Base-by-base conservation (phyloP, 163 green algal genomes). In the Prototheca cutis region DNA sequence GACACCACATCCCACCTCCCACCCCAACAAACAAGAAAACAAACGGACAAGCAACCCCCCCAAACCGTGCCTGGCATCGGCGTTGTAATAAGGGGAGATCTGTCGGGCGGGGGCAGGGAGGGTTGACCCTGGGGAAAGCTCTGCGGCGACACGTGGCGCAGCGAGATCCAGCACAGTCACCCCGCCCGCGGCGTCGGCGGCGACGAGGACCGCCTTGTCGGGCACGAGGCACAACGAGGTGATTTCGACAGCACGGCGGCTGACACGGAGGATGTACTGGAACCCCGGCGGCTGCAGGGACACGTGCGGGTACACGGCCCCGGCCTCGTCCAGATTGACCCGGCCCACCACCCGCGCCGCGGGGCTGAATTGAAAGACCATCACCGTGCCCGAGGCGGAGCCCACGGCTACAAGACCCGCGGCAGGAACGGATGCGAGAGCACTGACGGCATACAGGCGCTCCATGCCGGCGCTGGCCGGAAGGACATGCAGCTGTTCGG, bases 301-400 rank as follows among this genome's bases (percentile, higher is more conserved):
- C 28, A 66, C 36, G 4, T 40, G 52, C 29, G 59, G 59, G 33
- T 71, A 75, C 4, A 62, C 62, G 17, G 67, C 33, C 23, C 24
- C 32, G 24, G 57, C 56, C 23, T 70, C 67, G 27, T 74, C 68
- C 1, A 75, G 28, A 31, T 63, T 63, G 36, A 64, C 59, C 48
- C 53, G 64, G 25, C 59, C 24, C 29, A 75, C 59, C 4, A 13
- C 33, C 31, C 69, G 63, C 3, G 53, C 23, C 2, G 18, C 19
- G 55, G 61, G 40, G n/a, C 47, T 61, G 53, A 82, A 82, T 57
- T 83, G 76, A 39, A 77, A 83, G 25, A 83, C 13, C 29, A 70
- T 63, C n/a, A 70, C 67, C 2, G 77, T 67, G 19, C 76, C 76
- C 24, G 70, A 58, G 15, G 63, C 49, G 47, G 82, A 72, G 0